Evolutionary conservation across 2,329 filamentous ascomycete genomes (phyloP), one percentile per base, ranked within the genome.

Genomic region (Rutstroemia sp.): DNA sequence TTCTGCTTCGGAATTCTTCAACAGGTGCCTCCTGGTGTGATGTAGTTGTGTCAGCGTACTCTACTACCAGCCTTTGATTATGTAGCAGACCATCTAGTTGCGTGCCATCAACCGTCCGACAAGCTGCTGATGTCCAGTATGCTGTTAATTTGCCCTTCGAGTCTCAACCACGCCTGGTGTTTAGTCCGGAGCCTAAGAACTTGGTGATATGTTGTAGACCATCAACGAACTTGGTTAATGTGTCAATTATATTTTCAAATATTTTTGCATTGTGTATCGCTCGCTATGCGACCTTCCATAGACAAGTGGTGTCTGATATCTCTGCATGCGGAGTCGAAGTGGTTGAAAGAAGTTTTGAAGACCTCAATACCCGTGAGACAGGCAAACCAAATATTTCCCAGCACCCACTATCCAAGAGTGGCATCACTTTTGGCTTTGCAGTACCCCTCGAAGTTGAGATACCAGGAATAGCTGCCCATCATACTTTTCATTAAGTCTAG

Each of bases 121-220:
- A 65, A 57, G 37, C 61, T 65, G 19, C 58, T 17, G 0, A 57
- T 49, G 38, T 68, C 61, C 1, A 62, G 64, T 14, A 65, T 62
- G 1, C 52, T 57, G 1, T 60, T 56, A 12, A 66, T 62, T 45
- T 66, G 63, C 14, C 61, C 41, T n/a, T n/a, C n/a, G n/a, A n/a
- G n/a, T n/a, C n/a, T n/a, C n/a, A n/a, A n/a, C n/a, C n/a, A n/a
- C n/a, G n/a, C n/a, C n/a, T n/a, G n/a, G n/a, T n/a, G n/a, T n/a
- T n/a, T n/a, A n/a, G n/a, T n/a, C n/a, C n/a, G n/a, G n/a, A n/a
- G n/a, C n/a, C n/a, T n/a, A n/a, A n/a, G n/a, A n/a, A n/a, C n/a
- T n/a, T n/a, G n/a, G n/a, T n/a, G n/a, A n/a, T n/a, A n/a, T n/a
- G n/a, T n/a, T n/a, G n/a, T n/a, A n/a, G n/a, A n/a, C n/a, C n/a